Percentiles rank a stretch among this genome's conserved stretches.
Conservation (phyloP, 768 basidiomycete species). For the Phaeotremella fagi region DNA sequence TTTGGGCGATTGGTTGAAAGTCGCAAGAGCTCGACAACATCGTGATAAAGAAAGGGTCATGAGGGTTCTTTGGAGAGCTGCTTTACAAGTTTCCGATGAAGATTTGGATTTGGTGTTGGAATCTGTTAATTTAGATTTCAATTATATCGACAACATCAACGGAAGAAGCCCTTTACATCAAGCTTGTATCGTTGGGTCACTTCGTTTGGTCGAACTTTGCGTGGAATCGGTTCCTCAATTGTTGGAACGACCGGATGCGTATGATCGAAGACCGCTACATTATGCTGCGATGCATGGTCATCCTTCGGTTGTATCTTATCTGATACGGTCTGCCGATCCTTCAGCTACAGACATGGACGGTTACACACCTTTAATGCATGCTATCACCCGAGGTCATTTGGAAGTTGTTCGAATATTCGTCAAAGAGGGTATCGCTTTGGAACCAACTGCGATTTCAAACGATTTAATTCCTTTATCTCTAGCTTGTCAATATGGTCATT, state of each 20-base stretch:
- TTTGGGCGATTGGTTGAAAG: slow-evolving; percentile 60
- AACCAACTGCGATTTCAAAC: slow-evolving; percentile 56
- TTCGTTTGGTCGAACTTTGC: slow-evolving; percentile 73
- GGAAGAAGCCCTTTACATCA: slow-evolving; percentile 89
- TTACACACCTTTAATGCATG: slow-evolving; percentile 88
- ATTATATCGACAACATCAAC: slow-evolving; percentile 94
- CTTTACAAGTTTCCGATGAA: slow-evolving; percentile 54
- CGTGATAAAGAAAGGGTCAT: slow-evolving; percentile 55
- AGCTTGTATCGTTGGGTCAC: slow-evolving; percentile 76
- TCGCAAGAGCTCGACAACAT: slow-evolving; percentile 45
- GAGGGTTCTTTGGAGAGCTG: slow-evolving; percentile 88
- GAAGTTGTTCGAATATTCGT: slow-evolving; percentile 79
- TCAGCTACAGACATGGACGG: slow-evolving; percentile 84
- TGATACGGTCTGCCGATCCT: slow-evolving; percentile 62
- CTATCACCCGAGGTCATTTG: slow-evolving; percentile 76
- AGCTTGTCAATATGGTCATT: slow-evolving; percentile 83
- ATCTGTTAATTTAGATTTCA: slow-evolving; percentile 69
- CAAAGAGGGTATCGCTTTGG: slow-evolving; percentile 56
- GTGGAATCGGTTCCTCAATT: slow-evolving; percentile 62
- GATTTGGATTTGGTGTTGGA: slow-evolving; percentile 67
- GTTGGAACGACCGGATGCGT: slow-evolving; percentile 74
- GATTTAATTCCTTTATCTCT: slow-evolving; percentile 83
- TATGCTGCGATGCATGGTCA: slow-evolving; percentile 95
- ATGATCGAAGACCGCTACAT: slow-evolving; percentile 88
- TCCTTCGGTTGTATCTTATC: slow-evolving; percentile 64